Percentiles rank a stretch among this genome's conserved stretches.
Conservation (phyloP, 1,139 yeast genomes). For the Protomyces lactucae-debilis region DNA sequence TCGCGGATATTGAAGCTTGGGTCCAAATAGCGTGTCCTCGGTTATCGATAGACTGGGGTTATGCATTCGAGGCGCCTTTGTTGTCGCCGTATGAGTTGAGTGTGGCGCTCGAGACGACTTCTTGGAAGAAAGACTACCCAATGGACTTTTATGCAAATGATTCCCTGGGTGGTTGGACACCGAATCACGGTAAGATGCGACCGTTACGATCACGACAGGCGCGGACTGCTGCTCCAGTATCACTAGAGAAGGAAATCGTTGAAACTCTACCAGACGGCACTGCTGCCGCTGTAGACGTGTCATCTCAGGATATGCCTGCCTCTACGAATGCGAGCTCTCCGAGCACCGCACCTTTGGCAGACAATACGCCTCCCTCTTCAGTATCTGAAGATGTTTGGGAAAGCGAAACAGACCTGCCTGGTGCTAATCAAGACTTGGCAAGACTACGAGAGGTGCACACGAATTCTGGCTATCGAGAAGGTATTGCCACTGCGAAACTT, state of each 20-base stretch:
- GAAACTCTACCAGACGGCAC: conserved; percentile 19
- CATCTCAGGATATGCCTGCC: neutral
- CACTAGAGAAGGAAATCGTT: neutral
- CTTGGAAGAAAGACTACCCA: conserved; percentile 69
- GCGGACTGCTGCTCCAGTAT: too few species aligned
- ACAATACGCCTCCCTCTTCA: conserved; percentile 10
- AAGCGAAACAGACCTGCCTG: neutral
- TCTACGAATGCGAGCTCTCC: neutral
- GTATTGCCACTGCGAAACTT: conserved; percentile 10
- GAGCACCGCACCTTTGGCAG: neutral
- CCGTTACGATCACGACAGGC: neutral
- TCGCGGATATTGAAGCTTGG: conserved; percentile 90
- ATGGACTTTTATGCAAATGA: conserved; percentile 92
- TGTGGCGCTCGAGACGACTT: conserved; percentile 75
- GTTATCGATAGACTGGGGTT: conserved; percentile 96
- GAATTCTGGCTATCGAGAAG: conserved; percentile 18
- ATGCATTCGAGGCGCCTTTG: conserved; percentile 87
- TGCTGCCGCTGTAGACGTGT: neutral
- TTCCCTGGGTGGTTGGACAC: conserved; percentile 62
- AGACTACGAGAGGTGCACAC: conserved; percentile 3
- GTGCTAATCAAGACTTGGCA: neutral
- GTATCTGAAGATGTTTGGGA: conserved; percentile 4
- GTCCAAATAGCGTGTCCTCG: conserved; percentile 98
- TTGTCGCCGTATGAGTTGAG: conserved; percentile 95
- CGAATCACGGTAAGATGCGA: conserved; percentile 27